Base-by-base conservation (phyloP, 768 basidiomycete species). In the Termitomyces eurrhizus region DNA sequence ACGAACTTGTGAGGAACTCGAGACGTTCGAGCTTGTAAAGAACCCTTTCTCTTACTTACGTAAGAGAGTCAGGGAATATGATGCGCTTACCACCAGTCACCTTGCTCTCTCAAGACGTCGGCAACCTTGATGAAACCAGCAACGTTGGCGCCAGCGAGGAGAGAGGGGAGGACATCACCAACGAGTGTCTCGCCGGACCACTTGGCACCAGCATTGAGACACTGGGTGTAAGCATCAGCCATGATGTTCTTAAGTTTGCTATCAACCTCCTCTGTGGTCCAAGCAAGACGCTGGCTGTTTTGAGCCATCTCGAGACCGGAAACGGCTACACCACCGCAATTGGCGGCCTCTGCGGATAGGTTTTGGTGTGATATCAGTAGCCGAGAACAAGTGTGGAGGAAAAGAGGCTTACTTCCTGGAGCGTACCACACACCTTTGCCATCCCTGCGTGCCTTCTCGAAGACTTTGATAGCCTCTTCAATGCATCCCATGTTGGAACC, bases 301-400 rank as follows among this genome's bases (percentile, higher is more conserved):
- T 90, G 88, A 1, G 86, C 84, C 88, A 90, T 89, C 78, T 90
- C 89, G 63, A 90, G 83, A 64, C 87, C 87, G 11, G 86, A 89
- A 26, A 89, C 87, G 42, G 87, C 88, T 58, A 91, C 89, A 75
- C 89, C 89, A 72, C 89, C 89, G 65, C 80, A 82, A 75, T 88
- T 86, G 70, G 80, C 79, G 5, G 81, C 80, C 74, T 82, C 76
- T 77, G 66, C 6, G 1, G 21, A 57, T 21, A 21, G 21, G 21
- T 21, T 21, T 21, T 36, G 42, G 11, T 32, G 66, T 14, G 52
- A 79, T 72, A 58, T 49, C 42, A 63, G 54, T 54, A n/a, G 45
- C 8, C 33, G 3, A 29, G 29, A 29, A 49, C 55, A 24, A 46
- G 13, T 49, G 33, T 29, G 51, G 24, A 42, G n/a, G 56, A 14